A percentile compares a stretch with the other conserved stretches of the same genome.
Evolutionary conservation across 2,329 filamentous ascomycete species (phyloP).

Genomic region (Pseudogymnoascus sp.): DNA sequence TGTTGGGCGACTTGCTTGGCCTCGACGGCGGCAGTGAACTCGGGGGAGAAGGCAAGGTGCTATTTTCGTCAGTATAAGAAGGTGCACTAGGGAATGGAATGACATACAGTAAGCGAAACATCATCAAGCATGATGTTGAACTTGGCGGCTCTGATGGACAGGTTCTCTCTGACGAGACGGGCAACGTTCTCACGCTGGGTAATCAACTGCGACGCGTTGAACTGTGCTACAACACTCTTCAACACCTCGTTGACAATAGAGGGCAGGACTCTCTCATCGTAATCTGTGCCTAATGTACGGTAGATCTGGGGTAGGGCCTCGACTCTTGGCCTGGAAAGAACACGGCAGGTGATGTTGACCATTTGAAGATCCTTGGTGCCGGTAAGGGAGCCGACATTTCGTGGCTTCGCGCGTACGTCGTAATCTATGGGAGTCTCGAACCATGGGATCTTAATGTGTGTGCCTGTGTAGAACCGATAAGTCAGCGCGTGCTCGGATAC

Average conservation of each 20-base stretch:
- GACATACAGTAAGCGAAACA: slow-evolving; percentile 82
- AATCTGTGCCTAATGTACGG: slow-evolving; percentile 87
- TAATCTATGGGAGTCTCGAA: slow-evolving; percentile 95
- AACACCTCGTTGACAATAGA: slow-evolving; percentile 98
- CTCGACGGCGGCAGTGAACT: slow-evolving; percentile 65
- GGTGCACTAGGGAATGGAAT: not conserved
- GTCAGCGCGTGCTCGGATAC: slow-evolving; percentile 14
- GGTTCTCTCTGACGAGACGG: slow-evolving; percentile 81
- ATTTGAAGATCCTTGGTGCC: slow-evolving; percentile 99
- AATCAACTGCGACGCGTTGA: slow-evolving; percentile 96
- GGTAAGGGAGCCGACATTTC: slow-evolving; percentile 92
- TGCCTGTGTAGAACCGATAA: slow-evolving; percentile 47
- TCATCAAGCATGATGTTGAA: slow-evolving; percentile 98
- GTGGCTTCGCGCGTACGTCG: slow-evolving; percentile 94
- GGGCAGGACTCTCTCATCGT: slow-evolving; percentile 91
- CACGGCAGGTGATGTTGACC: slow-evolving; percentile 99
- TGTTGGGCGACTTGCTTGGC: slow-evolving; percentile 73
- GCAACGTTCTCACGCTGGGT: slow-evolving; percentile 98
- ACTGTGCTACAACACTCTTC: slow-evolving; percentile 97
- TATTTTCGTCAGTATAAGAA: slow-evolving; percentile 25
- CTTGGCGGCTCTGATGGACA: slow-evolving; percentile 79
- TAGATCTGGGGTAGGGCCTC: slow-evolving; percentile 93
- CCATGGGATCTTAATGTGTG: slow-evolving; percentile 91
- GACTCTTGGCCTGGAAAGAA: slow-evolving; percentile 83
- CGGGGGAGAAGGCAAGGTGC: slow-evolving; percentile 65